Evolutionary conservation across 441 rosid genomes (phyloP), one percentile per base, ranked within the genome.

Genomic region (Croton laevigatus): DNA sequence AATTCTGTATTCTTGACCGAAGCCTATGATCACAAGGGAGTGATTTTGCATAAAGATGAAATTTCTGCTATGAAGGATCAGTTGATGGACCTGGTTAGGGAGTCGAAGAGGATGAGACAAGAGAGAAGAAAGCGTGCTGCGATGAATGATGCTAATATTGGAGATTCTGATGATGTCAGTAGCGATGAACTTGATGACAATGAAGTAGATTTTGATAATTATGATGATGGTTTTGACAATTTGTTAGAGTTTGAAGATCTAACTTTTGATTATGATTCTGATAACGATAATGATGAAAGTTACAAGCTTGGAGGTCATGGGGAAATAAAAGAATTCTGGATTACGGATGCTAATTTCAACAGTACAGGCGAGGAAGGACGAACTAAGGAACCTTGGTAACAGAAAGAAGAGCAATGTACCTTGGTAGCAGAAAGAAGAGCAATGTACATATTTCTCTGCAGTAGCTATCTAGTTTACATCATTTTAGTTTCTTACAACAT

Each of bases 1-100:
- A 80, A 91, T 81, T 90, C 92, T 65, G 94, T 88, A 19, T 82
- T 90, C 73, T 82, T 94, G 48, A 91, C 82, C 0, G 96, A 91
- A 72, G 88, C 83, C 17, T 91, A 78, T 60, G 85, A 85, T 73
- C 93, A 87, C 58, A 85, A 86, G 46, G 97, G 97, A 11, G 75
- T 44, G 34, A 89, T 91, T 44, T 68, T 88, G 55, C 86, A 88
- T 81, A 81, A 69, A 72, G 97, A 89, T 59, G 87, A 82, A 58
- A 79, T 77, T 46, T 65, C 46, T 66, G 80, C 69, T 17, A 81
- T 91, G 5, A 86, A 87, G 75, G 83, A 86, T 63, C 75, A 75
- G 64, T 78, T 89, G 72, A 73, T 90, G 82, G 79, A 75, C 75
- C 85, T 94, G 80, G 84, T 88, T 59, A 73, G 78, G 62, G 82